Evolutionary conservation across 1,284 basidiomycete species (phyloP), one percentile per base, ranked within the genome.

Genomic region (Termitomyces sp.): DNA sequence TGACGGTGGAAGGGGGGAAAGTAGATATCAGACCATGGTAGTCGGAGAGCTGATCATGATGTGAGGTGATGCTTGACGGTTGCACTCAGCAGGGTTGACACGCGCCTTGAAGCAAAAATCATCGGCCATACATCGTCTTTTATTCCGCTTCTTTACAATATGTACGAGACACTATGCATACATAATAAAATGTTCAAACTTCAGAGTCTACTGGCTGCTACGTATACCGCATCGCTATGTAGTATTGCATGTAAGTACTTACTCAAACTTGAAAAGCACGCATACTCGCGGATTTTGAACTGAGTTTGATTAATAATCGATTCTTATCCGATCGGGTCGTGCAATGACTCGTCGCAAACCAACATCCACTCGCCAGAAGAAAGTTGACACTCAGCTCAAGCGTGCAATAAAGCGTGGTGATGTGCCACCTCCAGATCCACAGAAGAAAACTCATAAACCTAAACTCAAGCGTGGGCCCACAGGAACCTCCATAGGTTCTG

Each of bases 321-420:
- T n/a, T n/a, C n/a, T n/a, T n/a, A n/a, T n/a, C n/a, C n/a, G n/a
- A n/a, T n/a, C n/a, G n/a, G n/a, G n/a, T n/a, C 34, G 19, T 46
- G 30, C 17, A 33, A 73, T 75, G 69, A 69, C 84, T 80, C 74
- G 77, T 49, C 78, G 85, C 40, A 82, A 80, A 65, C 79, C 82
- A 15, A 75, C 73, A 34, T 91, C 88, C 0, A 76, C 74, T 42
- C 90, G 86, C 60, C 77, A 88, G 67, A 86, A 83, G 63, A 90
- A 86, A 62, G 82, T 79, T 6, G 79, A 88, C 58, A 76, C 85
- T 5, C 82, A 87, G 65, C 76, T 83, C 56, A 89, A 88, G 63
- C 84, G 91, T n/a, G 91, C 91, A 0, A 71, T 86, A 33, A 94
- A 94, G 68, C 83, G 91, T 34, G 91, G 89, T 17, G 88, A 92